phyloP scores from a whole-genome alignment of 331 rosid genomes.

The Malus hybrid region DNA sequence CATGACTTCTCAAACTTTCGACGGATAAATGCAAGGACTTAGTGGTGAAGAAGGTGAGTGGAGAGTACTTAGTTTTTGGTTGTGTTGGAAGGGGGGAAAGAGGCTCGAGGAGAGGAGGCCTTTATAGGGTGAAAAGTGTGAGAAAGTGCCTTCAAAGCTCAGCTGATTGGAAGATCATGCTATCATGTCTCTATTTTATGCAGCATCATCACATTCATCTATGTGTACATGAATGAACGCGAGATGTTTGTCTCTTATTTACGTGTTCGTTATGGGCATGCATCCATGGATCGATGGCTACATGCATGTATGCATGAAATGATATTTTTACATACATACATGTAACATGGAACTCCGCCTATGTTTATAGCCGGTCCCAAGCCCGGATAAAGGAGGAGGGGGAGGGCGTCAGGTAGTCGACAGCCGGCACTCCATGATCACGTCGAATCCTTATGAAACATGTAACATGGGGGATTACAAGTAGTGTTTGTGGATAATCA shows the following conservation, averaged over 20 bases:
- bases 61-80: conserved; percentile 23
- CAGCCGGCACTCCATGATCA: no score
- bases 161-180: conserved; percentile 31
- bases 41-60: conserved; percentile 25
- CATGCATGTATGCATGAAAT: conserved; percentile 16
- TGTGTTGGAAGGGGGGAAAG: conserved; percentile 30
- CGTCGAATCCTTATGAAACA: no score
- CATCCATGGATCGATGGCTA: not conserved
- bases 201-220: conserved; percentile 14
- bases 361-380: no score
- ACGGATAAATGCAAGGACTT: conserved; percentile 7
- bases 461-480: conserved; percentile 3
- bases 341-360: not conserved
- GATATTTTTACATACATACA: not conserved
- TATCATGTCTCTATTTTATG: conserved; percentile 27
- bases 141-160: conserved; percentile 28
- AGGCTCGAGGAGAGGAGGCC: conserved; percentile 32
- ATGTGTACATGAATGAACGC: not conserved
- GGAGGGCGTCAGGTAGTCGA: no score
- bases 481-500: conserved; percentile 62
- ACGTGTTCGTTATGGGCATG: not conserved
- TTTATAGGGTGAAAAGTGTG: conserved; percentile 53
- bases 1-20: conserved; percentile 34
- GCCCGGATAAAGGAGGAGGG: no score
- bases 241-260: no score